Base-by-base conservation (phyloP, 352 stramenopile species). In the Pythium diclinum region DNA sequence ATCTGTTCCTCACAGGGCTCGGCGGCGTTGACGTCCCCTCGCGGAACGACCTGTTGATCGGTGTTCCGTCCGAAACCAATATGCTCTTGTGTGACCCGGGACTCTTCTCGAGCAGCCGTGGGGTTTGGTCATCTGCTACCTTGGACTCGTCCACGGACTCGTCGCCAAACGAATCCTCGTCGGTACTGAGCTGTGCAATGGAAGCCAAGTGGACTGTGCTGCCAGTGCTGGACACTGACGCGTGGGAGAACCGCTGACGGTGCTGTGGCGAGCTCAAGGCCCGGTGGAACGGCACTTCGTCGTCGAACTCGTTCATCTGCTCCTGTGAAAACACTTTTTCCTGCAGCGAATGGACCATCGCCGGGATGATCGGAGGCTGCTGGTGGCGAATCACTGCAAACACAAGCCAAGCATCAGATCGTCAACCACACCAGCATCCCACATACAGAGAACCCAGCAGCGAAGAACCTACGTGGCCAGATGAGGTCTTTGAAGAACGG, bases 401-500 rank as follows among this genome's bases (percentile, higher is more conserved):
- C n/a, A 47, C 21, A 54, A 16, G 25, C 19, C n/a, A 11, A 23
- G 16, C 23, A 40, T 25, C 55, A 52, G 11, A 32, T 40, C 19
- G 16, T 16, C 16, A 58, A 17, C 7, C 46, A 32, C 13, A 21
- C 17, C 40, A 47, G 40, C 17, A 17, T 47, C 40, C 7, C 7
- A 40, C 33, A 9, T 6, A 14, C 7, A 47, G 17, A 23, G 6
- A 4, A 30, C 4, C 3, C 19, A 30, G 0, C 14, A 51, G 25
- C 44, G 21, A 51, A 21, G 14, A 14, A 68, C 63, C 89, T 86
- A 72, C 80, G 67, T 61, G 96, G 85, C 88, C 88, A 97, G 52
- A 96, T 81, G n/a, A 94, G 61, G 8, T 83, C 77, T 53, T 73
- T 73, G 72, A 98, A 98, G 76, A 91, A 98, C 44, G 88, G 81